These are phyloP conservation scores for Fusarium torulosum DNA, from an alignment of 2,329 filamentous ascomycete species.

Conservation along the genomic window DNA sequence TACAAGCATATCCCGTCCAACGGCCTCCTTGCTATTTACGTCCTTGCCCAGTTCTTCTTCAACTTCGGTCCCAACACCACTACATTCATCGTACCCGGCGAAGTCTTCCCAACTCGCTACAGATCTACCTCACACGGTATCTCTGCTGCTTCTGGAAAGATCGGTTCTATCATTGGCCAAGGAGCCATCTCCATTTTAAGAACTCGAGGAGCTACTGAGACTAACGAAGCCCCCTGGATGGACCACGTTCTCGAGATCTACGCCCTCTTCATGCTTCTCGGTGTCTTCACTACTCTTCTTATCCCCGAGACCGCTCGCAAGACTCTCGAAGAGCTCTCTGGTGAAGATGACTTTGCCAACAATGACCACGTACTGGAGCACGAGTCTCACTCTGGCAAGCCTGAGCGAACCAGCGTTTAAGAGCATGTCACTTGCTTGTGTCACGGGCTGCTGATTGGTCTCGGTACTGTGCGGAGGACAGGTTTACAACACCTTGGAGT, in stretches of 20 bases:
- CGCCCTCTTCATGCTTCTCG: conserved; percentile 81
- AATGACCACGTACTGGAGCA: conserved; percentile 17
- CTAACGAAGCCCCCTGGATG: conserved; percentile 71
- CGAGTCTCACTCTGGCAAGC: conserved; percentile 31
- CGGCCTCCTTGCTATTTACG: conserved; percentile 68
- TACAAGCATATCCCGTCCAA: conserved; percentile 66
- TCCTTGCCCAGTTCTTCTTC: conserved; percentile 70
- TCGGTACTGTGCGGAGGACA: neutral
- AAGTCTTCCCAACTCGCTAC: conserved; percentile 69
- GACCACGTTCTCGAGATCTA: conserved; percentile 82
- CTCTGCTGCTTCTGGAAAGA: conserved; percentile 67
- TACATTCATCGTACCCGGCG: conserved; percentile 68
- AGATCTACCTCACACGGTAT: conserved; percentile 69
- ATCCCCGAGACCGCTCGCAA: conserved; percentile 81
- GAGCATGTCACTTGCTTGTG: conserved; percentile 4
- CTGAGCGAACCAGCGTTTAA: conserved; percentile 36
- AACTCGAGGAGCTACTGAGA: conserved; percentile 57
- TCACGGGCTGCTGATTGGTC: conserved; percentile 4
- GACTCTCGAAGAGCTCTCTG: conserved; percentile 74
- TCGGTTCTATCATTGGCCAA: conserved; percentile 69
- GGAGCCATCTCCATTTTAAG: conserved; percentile 68
- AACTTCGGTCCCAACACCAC: conserved; percentile 70
- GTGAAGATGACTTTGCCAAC: conserved; percentile 52
- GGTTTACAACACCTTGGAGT: neutral
- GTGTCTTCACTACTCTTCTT: conserved; percentile 75